Percentiles rank a stretch among this genome's conserved stretches.
Conservation (phyloP, 2,329 filamentous ascomycete genomes). For the Onygenales sp. region DNA sequence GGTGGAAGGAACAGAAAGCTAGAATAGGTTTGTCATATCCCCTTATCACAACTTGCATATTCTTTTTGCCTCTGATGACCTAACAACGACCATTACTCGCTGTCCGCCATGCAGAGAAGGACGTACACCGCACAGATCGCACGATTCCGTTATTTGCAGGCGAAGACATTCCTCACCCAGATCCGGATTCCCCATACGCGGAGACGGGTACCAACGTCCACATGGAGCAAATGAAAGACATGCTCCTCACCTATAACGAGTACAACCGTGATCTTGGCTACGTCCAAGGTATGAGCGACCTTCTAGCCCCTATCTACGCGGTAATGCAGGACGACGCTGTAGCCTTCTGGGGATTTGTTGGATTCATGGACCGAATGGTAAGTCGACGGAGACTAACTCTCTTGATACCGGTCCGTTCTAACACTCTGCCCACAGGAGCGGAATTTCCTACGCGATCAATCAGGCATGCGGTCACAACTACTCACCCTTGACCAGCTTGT, state of each 20-base stretch:
- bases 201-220: slow-evolving; percentile 92
- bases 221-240: slow-evolving; percentile 97
- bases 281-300: slow-evolving; percentile 97
- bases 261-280: slow-evolving; percentile 94
- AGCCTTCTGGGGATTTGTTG: slow-evolving; percentile 92
- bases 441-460: slow-evolving; percentile 92
- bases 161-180: slow-evolving; percentile 92
- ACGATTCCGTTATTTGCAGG: slow-evolving; percentile 91
- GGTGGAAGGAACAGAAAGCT: slow-evolving; percentile 90
- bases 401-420: background rate
- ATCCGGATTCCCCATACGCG: slow-evolving; percentile 90
- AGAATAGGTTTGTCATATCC: slow-evolving; percentile 66
- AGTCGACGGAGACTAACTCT: background rate
- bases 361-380: slow-evolving; percentile 93
- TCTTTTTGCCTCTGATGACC: slow-evolving; percentile 3
- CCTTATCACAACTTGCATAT: background rate
- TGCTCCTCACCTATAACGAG: slow-evolving; percentile 97
- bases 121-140: slow-evolving; percentile 94
- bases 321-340: slow-evolving; percentile 95
- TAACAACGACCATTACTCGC: slow-evolving; percentile 41
- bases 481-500: slow-evolving; percentile 88
- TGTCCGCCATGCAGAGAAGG: slow-evolving; percentile 67
- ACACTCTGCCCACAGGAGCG: slow-evolving; percentile 48
- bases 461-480: slow-evolving; percentile 88
- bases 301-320: slow-evolving; percentile 90